Evolutionary conservation across 306 rosid genomes (phyloP), one percentile per base, ranked within the genome.

Genomic region (Cotoneaster glaucophyllus): DNA sequence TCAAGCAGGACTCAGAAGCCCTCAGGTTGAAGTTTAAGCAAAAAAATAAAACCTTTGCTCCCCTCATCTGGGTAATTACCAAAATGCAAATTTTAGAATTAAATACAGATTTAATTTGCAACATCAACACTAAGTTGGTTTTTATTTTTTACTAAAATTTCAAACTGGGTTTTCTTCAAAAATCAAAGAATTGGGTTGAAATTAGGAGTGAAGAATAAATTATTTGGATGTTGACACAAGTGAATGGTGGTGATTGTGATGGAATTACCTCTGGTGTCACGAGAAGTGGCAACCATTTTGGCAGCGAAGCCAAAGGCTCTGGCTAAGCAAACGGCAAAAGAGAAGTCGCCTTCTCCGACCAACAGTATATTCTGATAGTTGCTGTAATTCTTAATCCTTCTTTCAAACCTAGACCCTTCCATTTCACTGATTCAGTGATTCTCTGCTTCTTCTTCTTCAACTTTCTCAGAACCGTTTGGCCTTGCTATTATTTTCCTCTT

Each of bases 291-390:
- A 39, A 76, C 28, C 67, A 76, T 67, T 24, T 54, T 76, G 29
- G 1, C 6, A 15, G 75, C 61, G 17, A 18, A 58, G 70, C 53
- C 64, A 37, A 77, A 77, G 26, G 70, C 58, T 68, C 68, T 57
- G 56, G 75, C 69, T 13, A 69, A 77, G 34, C 59, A 57, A 19
- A 62, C 34, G 32, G 80, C 32, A 69, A 77, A 77, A 48, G 75
- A 69, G 61, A 77, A 77, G 67, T 77, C 75, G 15, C 75, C 80
- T 32, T 77, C 80, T 57, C 75, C 75, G 26, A 69, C 63, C 4
- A 77, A 22, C 0, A 77, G 80, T 68, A 77, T 77, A 21, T 0
- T 24, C 45, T 69, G 75, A 1, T 21, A 6, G 31, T 18, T 41
- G 62, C 61, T 68, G 45, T 59, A 69, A 37, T 69, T 61, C 59